Base-by-base conservation (phyloP, 495 filamentous ascomycete genomes). In the Eremomyces bilateralis region DNA sequence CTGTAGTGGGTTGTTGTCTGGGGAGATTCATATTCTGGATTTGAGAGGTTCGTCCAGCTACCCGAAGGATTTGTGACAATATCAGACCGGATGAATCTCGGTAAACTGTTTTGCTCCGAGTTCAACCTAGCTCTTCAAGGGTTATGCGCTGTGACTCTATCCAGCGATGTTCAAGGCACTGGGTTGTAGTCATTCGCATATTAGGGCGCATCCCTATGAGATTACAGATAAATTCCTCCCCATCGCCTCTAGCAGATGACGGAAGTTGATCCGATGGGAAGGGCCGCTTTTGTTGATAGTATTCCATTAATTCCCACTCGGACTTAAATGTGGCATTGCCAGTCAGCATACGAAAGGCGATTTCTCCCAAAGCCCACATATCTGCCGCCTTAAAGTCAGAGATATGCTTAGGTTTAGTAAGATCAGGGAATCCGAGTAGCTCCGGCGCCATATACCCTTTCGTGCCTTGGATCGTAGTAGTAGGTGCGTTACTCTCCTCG, bases 371-470 rank as follows among this genome's bases (percentile, higher is more conserved):
- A 13, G 40, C 17, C 40, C 40, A 42, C 5, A 38, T 38, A 34
- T 38, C 40, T 4, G 35, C 21, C 12, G 15, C 15, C 8, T 24
- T 37, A 22, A 24, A 38, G 6, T 29, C 20, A 10, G 21, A 15
- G 10, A 15, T 20, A 24, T 27, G 4, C 4, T n/a, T 10, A 21
- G 18, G 18, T 2, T 37, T 24, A 15, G 34, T 19, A 15, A 8
- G 10, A n/a, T 37, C 25, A 20, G 27, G 19, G 20, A 40, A 33
- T 13, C 47, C 48, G 16, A 42, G 33, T 11, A 54, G 15, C 28
- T 54, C 47, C 27, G 50, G 50, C 15, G 51, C 45, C 13, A 40
- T 31, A 36, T 45, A 50, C 6, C 15, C 42, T 10, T 21, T 39
- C n/a, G 47, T 50, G 21, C 47, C 42, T n/a, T 19, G 35, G n/a